Evolutionary conservation across 805 yeast genomes (phyloP).

Genomic region (Tetrapisispora phaffii): DNA sequence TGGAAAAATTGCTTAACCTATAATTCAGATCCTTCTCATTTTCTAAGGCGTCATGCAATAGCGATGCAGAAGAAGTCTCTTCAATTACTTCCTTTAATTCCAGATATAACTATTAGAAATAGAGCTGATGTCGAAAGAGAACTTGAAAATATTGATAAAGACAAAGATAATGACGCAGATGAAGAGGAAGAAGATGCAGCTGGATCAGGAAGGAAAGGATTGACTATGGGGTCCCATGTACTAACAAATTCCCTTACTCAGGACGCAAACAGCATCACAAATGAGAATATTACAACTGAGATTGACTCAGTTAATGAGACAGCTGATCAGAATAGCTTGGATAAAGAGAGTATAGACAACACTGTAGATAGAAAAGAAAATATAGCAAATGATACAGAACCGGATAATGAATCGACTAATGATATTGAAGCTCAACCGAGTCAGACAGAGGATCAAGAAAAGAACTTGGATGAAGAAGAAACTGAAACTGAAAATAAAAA

Average conservation of each 20-base stretch:
- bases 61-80: constrained; percentile 91
- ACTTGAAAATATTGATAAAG: constrained; percentile 36
- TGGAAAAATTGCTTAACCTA: constrained; percentile 92
- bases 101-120: constrained; percentile 73
- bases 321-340: no score
- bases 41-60: constrained; percentile 78
- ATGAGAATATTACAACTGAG: no score
- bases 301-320: no score
- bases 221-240: constrained; percentile 30
- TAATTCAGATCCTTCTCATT: constrained; percentile 91
- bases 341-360: no score
- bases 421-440: constrained; percentile 33
- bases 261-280: no score
- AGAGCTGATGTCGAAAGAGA: constrained; percentile 64
- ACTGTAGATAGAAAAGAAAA: background rate
- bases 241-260: constrained; percentile 16
- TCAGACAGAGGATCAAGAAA: constrained; percentile 5
- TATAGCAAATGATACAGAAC: constrained; percentile 16
- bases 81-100: constrained; percentile 70
- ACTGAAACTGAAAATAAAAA: background rate
- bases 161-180: constrained; percentile 30
- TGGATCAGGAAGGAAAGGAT: constrained; percentile 29
- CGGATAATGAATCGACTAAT: constrained; percentile 13
- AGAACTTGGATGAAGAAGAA: constrained; percentile 15
- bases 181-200: constrained; percentile 27